Evolutionary conservation across 306 rosid genomes (phyloP).

Genomic region (Cicer cuneatum): DNA sequence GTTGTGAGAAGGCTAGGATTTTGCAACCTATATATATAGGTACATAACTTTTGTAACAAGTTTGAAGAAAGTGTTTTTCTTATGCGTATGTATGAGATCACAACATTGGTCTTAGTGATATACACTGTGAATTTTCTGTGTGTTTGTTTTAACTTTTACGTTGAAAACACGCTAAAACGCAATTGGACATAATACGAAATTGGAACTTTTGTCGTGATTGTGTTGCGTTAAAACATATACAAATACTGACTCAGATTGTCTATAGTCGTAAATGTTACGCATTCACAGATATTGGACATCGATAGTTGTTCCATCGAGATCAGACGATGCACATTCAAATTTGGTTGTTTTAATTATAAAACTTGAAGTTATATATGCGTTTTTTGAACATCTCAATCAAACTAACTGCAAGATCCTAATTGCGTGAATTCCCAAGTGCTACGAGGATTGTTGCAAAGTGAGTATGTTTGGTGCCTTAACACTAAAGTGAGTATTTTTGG

Average conservation of each 20-base stretch:
- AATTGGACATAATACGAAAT: background rate
- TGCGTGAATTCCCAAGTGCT: background rate
- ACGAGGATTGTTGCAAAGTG: slow-evolving; percentile 9
- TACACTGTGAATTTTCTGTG: slow-evolving; percentile 18
- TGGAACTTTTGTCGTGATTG: background rate
- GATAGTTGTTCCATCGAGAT: too few species aligned
- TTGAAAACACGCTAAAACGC: background rate
- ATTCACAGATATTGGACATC: too few species aligned
- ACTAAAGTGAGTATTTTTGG: slow-evolving; percentile 6
- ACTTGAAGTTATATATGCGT: too few species aligned
- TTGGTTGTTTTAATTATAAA: too few species aligned
- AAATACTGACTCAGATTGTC: background rate
- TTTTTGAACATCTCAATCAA: too few species aligned
- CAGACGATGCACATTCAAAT: too few species aligned
- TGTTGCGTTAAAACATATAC: background rate
- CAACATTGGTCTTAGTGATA: slow-evolving; percentile 15
- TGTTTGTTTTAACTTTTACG: background rate
- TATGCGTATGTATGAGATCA: slow-evolving; percentile 16
- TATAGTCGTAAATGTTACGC: too few species aligned
- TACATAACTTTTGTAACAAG: slow-evolving; percentile 5
- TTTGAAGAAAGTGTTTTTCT: slow-evolving; percentile 48
- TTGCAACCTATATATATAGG: slow-evolving; percentile 17
- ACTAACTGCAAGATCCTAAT: too few species aligned
- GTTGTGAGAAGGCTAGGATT: background rate
- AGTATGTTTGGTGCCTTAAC: slow-evolving; percentile 23